Evolutionary conservation across 2,329 filamentous ascomycete genomes (phyloP), one percentile per base, ranked within the genome.

Genomic region (Fusarium drepaniforme): DNA sequence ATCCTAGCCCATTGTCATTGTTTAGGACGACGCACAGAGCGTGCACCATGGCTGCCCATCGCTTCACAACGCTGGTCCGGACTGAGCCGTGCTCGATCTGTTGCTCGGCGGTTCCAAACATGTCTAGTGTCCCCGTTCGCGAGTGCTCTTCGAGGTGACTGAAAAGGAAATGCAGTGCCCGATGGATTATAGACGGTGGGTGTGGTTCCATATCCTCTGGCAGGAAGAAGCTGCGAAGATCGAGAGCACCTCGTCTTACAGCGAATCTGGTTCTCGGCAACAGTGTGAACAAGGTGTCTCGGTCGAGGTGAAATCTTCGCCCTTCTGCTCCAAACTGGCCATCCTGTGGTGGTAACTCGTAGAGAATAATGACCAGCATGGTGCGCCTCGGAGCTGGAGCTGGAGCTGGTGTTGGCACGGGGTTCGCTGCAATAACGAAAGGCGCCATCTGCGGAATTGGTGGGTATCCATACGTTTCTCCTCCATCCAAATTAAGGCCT

Each of bases 11-110:
- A 16, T 60, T 63, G 37, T 76, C 73, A 30, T 79, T 75, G 38
- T 80, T 77, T 11, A 82, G 74, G 9, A 81, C 68, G 18, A 80
- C 70, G 64, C 78, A 81, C 18, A 82, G 25, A 33, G 71, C 74
- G 60, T 77, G 69, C 56, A 76, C 67, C 37, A 62, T 73, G 7
- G 51, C 46, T 2, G 66, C 71, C 78, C 76, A 79, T 1, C 56
- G 53, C 8, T 37, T 64, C 4, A 77, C 64, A 16, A 46, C 57
- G 8, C 38, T 35, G 37, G 30, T 30, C 16, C 63, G 61, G 33
- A 49, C 37, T 16, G 64, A 33, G 11, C 53, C 56, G 11, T 67
- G 37, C 23, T 68, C 67, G 21, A 78, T 71, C 8, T 71, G 67
- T 18, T 63, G 70, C 44, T 63, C 53, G 9, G 74, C 69, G 18